Conservation (phyloP, 179 eudicot genomes). For the Carnegiea gigantea region DNA sequence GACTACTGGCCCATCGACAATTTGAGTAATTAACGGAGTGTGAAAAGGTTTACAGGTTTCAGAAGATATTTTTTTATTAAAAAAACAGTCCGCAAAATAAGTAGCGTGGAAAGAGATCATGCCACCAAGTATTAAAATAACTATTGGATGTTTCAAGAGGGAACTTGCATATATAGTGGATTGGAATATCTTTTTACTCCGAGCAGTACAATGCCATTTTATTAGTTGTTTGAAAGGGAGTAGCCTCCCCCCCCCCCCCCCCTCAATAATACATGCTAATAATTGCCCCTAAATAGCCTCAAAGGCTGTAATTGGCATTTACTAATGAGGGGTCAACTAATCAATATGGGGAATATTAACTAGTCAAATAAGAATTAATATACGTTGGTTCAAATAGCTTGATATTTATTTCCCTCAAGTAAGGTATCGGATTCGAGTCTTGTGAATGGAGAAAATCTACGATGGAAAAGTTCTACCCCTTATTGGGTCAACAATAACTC, state of each 20-base stretch:
- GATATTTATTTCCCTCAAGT: too few species aligned
- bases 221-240: neutral
- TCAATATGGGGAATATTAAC: too few species aligned
- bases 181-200: neutral
- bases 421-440: too few species aligned
- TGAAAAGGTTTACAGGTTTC: neutral
- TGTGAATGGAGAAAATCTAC: too few species aligned
- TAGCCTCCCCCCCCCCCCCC: neutral
- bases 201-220: neutral
- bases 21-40: too few species aligned
- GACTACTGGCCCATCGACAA: too few species aligned
- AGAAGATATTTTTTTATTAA: too few species aligned
- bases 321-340: too few species aligned
- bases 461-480: too few species aligned
- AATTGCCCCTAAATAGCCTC: neutral
- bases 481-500: too few species aligned
- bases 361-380: too few species aligned
- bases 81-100: neutral
- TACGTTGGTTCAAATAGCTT: too few species aligned
- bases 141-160: neutral
- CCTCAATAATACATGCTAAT: neutral
- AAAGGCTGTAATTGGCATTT: neutral
- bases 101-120: neutral
- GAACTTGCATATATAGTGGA: neutral
- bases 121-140: neutral